A percentile compares a stretch with the other conserved stretches of the same genome.
Evolutionary conservation across 495 filamentous ascomycete species (phyloP).

Genomic region (Pyrenula massariospora): DNA sequence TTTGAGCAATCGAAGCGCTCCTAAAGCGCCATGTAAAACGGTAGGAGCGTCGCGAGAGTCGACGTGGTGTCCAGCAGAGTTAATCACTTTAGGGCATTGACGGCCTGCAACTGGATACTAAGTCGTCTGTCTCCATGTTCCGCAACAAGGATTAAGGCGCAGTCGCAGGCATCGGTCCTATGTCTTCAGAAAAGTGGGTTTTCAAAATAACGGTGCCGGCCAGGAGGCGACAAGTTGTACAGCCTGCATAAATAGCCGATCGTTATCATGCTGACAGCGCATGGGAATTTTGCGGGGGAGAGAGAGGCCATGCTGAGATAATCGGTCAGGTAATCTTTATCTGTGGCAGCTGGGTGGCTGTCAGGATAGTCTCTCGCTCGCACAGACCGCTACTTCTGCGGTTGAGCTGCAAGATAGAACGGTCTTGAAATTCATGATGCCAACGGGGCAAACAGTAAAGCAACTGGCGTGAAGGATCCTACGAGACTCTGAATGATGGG

Average conservation of each 20-base stretch:
- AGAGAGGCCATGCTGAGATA: background rate
- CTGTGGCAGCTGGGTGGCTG: background rate
- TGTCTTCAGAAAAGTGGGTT: background rate
- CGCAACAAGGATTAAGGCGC: background rate
- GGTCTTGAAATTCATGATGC: background rate
- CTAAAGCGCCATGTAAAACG: too few relatives aligned
- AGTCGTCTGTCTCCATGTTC: background rate
- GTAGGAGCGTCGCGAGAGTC: too few relatives aligned
- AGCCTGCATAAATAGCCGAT: background rate
- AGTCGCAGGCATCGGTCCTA: background rate
- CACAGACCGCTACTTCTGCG: background rate
- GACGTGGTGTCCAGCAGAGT: too few relatives aligned
- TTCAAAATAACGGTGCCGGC: background rate
- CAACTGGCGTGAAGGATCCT: background rate
- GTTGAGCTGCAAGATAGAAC: background rate
- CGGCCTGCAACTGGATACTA: background rate
- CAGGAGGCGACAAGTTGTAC: background rate
- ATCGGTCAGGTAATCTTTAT: background rate
- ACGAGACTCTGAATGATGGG: background rate
- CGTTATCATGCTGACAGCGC: background rate
- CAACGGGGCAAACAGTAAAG: background rate
- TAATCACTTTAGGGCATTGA: too few relatives aligned
- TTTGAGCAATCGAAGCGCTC: too few relatives aligned
- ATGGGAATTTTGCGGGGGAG: background rate
- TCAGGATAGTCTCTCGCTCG: background rate